Evolutionary conservation across 2,329 filamentous ascomycete species (phyloP).

Genomic region (Aspergillus chevalieri): DNA sequence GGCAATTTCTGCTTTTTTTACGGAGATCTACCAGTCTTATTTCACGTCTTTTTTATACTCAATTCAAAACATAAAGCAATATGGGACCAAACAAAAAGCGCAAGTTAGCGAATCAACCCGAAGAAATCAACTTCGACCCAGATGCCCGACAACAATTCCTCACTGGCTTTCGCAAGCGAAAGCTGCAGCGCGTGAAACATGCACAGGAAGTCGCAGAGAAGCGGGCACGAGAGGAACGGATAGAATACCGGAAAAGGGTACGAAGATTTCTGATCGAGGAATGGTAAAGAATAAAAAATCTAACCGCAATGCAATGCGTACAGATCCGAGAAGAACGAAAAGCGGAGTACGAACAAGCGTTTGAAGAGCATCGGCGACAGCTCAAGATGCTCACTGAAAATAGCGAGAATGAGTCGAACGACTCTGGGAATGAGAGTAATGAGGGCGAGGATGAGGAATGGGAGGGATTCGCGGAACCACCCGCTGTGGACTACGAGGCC

Average conservation of each 20-base stretch:
- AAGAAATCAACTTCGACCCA: conserved; percentile 81
- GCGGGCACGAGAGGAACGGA: conserved; percentile 69
- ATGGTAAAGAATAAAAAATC: not conserved
- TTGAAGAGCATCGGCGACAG: conserved; percentile 67
- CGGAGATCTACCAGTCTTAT: not conserved
- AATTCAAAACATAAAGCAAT: not conserved
- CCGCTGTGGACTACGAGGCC: conserved; percentile 69
- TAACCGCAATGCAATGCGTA: conserved; percentile 3
- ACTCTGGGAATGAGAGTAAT: conserved; percentile 22
- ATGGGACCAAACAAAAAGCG: conserved; percentile 63
- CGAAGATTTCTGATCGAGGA: not conserved
- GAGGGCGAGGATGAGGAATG: conserved; percentile 52
- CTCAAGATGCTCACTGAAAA: conserved; percentile 56
- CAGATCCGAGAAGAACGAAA: conserved; percentile 80
- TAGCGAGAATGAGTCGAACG: conserved; percentile 14
- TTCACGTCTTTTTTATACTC: not conserved
- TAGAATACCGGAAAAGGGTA: conserved; percentile 70
- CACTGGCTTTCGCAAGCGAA: conserved; percentile 95
- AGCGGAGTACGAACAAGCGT: conserved; percentile 73
- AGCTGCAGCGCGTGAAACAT: conserved; percentile 73
- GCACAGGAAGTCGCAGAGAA: conserved; percentile 77
- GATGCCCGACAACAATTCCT: conserved; percentile 77
- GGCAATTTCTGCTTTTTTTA: conserved; percentile 13
- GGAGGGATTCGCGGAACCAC: conserved; percentile 54
- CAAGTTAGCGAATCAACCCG: conserved; percentile 55